Evolutionary conservation across 1,284 basidiomycete species (phyloP).

Genomic region (Xerocomus nothofagi): DNA sequence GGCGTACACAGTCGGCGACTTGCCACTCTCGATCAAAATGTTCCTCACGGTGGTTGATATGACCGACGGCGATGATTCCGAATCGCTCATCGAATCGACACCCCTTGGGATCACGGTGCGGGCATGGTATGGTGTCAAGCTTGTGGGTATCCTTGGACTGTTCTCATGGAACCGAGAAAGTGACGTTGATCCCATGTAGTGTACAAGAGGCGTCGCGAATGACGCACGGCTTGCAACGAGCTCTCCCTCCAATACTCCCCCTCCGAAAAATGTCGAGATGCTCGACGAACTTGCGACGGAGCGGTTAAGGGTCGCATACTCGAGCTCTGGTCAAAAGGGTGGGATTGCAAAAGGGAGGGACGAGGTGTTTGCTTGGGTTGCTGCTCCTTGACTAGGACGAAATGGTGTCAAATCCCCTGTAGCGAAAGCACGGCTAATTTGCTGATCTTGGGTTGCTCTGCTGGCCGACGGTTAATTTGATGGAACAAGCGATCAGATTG

Average conservation of each 20-base stretch:
- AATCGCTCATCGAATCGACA: slow-evolving; percentile 44
- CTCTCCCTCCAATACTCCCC: slow-evolving; percentile 57
- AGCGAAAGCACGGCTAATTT: neutral
- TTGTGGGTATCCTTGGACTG: slow-evolving; percentile 50
- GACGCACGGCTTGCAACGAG: slow-evolving; percentile 36
- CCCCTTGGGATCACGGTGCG: slow-evolving; percentile 61
- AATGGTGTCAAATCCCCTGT: neutral
- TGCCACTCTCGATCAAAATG: too few relatives aligned
- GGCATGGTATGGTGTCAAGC: slow-evolving; percentile 86
- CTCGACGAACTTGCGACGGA: slow-evolving; percentile 76
- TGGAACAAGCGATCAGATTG: neutral
- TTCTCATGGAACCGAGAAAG: neutral
- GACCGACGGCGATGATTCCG: slow-evolving; percentile 22
- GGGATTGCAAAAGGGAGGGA: slow-evolving; percentile 36
- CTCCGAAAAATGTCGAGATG: slow-evolving; percentile 52
- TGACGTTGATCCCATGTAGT: slow-evolving; percentile 40
- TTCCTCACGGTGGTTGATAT: too few relatives aligned
- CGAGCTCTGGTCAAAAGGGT: slow-evolving; percentile 35
- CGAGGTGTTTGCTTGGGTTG: slow-evolving; percentile 37
- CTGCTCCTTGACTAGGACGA: slow-evolving; percentile 16
- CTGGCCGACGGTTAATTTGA: neutral
- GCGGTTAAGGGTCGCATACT: slow-evolving; percentile 58
- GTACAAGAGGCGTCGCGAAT: slow-evolving; percentile 53
- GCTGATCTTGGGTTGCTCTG: slow-evolving; percentile 4
- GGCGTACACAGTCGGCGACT: too few relatives aligned